A percentile compares a stretch with the other conserved stretches of the same genome.
These are phyloP conservation scores for Fusarium concolor DNA, from an alignment of 2,329 filamentous ascomycete genomes.

Conservation along the genomic window DNA sequence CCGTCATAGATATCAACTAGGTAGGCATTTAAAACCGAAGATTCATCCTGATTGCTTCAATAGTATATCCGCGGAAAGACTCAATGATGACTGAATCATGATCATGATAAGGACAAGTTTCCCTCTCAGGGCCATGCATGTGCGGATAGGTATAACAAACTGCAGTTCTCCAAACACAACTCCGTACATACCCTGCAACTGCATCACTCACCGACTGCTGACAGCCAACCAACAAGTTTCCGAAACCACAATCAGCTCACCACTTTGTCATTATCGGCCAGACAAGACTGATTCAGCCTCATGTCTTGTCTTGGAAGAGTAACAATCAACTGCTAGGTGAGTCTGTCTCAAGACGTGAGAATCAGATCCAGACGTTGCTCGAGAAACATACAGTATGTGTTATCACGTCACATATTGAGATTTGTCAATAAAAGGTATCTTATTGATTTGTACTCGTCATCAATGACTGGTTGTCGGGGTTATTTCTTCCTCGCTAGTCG, in stretches of 20 bases:
- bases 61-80: neutral
- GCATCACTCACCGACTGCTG: slow-evolving; percentile 28
- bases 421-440: neutral
- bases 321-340: neutral
- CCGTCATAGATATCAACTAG: slow-evolving; percentile 11
- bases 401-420: slow-evolving; percentile 32
- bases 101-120: slow-evolving; percentile 29
- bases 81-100: slow-evolving; percentile 3
- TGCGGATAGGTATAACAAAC: slow-evolving; percentile 5
- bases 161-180: slow-evolving; percentile 3
- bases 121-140: slow-evolving; percentile 10
- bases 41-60: neutral
- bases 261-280: slow-evolving; percentile 22
- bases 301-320: neutral
- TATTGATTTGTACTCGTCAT: slow-evolving; percentile 36
- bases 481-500: slow-evolving; percentile 8
- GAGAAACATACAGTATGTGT: slow-evolving; percentile 24
- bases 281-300: slow-evolving; percentile 12
- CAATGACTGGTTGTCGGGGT: slow-evolving; percentile 22
- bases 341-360: slow-evolving; percentile 6
- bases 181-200: slow-evolving; percentile 18
- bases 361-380: slow-evolving; percentile 25
- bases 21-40: neutral
- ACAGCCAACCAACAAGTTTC: slow-evolving; percentile 37
- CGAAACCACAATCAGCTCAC: slow-evolving; percentile 38